Conservation (phyloP, 169 alveolate species). For the Plasmodium gaboni region DNA sequence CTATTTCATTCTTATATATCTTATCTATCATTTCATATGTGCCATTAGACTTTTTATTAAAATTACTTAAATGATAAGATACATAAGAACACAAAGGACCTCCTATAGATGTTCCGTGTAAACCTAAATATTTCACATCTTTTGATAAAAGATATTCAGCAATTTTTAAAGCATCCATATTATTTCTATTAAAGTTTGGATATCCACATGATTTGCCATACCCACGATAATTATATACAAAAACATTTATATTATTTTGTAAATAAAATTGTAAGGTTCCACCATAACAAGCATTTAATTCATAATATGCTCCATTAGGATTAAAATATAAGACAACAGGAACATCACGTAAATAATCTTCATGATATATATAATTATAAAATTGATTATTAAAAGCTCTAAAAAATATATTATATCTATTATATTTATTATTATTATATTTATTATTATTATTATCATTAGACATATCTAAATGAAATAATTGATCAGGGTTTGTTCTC, state of each 20-base stretch:
- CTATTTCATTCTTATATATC: conserved; percentile 39
- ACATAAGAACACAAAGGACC: conserved; percentile 74
- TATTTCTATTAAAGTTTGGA: conserved; percentile 67
- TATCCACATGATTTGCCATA: conserved; percentile 52
- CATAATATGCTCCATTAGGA: conserved; percentile 73
- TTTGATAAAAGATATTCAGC: conserved; percentile 61
- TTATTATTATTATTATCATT: conserved; percentile 3
- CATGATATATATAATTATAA: conserved; percentile 64
- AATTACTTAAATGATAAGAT: conserved; percentile 60
- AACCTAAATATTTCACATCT: conserved; percentile 70
- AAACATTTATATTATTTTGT: conserved; percentile 56
- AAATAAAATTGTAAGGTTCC: conserved; percentile 50
- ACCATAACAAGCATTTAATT: conserved; percentile 64
- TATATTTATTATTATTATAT: neutral
- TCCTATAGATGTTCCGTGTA: conserved; percentile 74
- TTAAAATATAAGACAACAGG: conserved; percentile 68
- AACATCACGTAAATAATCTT: conserved; percentile 51
- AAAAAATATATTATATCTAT: conserved; percentile 13
- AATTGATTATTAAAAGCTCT: conserved; percentile 71
- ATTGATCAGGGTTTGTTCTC: neutral
- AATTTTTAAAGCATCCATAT: conserved; percentile 62
- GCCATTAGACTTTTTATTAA: conserved; percentile 22
- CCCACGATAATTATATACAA: conserved; percentile 72
- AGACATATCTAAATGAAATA: too few relatives aligned
- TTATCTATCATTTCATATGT: conserved; percentile 24